Evolutionary conservation across 345 rosid species (phyloP).

Genomic region (Eucalyptus polybractea): DNA sequence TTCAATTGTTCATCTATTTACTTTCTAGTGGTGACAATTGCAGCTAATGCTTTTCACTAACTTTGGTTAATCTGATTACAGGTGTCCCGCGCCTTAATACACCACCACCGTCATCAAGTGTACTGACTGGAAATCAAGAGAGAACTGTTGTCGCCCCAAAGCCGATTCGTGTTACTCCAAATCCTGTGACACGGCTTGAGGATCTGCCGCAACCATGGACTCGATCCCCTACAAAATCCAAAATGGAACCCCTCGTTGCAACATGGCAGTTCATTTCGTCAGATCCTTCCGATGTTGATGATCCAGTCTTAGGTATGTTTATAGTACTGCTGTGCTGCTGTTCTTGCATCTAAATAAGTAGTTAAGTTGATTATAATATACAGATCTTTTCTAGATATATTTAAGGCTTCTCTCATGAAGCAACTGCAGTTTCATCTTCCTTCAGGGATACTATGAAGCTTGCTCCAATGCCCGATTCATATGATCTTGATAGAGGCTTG

Average conservation of each 20-base stretch:
- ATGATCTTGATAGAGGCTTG: constrained; percentile 92
- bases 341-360: neutral
- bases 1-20: constrained; percentile 2
- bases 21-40: neutral
- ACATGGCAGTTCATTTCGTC: constrained; percentile 60
- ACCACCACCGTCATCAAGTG: constrained; percentile 61
- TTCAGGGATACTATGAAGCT: constrained; percentile 87
- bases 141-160: constrained; percentile 70
- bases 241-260: constrained; percentile 84
- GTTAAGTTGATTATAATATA: neutral
- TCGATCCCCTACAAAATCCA: constrained; percentile 95
- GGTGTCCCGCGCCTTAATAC: constrained; percentile 96
- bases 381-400: neutral
- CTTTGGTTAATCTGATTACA: constrained; percentile 11
- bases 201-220: constrained; percentile 99
- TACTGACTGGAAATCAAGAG: constrained; percentile 42
- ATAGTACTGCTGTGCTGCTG: neutral
- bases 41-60: neutral
- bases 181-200: constrained; percentile 66
- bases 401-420: constrained; percentile 83
- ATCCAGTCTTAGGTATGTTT: constrained; percentile 50
- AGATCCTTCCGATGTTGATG: constrained; percentile 39
- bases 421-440: constrained; percentile 93
- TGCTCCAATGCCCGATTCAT: constrained; percentile 95
- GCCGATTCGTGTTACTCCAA: constrained; percentile 83